These are phyloP conservation scores for Aspergillus unguis DNA, from an alignment of 2,329 filamentous ascomycete species.

Conservation along the genomic window DNA sequence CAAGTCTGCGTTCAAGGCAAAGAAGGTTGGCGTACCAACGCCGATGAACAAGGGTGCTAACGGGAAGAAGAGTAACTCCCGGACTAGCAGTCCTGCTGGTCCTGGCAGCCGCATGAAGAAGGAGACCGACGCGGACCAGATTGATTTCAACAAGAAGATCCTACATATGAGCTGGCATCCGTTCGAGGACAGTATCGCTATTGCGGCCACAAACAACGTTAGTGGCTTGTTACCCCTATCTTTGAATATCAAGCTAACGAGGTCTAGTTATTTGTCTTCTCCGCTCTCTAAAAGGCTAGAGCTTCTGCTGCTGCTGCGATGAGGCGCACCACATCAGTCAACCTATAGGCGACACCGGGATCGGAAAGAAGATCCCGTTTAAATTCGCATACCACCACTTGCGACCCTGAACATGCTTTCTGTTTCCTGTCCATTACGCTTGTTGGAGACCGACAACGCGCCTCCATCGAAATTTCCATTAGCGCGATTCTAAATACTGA, in stretches of 20 bases:
- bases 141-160: conserved; percentile 99
- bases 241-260: conserved; percentile 14
- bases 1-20: conserved; percentile 98
- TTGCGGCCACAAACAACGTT: conserved; percentile 98
- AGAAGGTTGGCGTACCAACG: conserved; percentile 97
- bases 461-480: conserved; percentile 11
- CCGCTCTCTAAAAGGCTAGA: conserved; percentile 56
- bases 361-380: conserved; percentile 11
- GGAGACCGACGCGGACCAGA: conserved; percentile 98
- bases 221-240: conserved; percentile 44
- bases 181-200: conserved; percentile 98
- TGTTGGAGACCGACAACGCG: conserved; percentile 20
- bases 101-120: conserved; percentile 95
- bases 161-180: conserved; percentile 99
- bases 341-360: not conserved
- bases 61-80: conserved; percentile 81
- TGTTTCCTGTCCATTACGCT: conserved; percentile 6
- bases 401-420: conserved; percentile 8
- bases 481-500: conserved; percentile 9
- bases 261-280: conserved; percentile 70
- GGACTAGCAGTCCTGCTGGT: conserved; percentile 82
- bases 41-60: conserved; percentile 77
- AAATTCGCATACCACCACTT: conserved; percentile 23
- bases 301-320: conserved; percentile 22
- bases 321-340: conserved; percentile 21